A percentile compares a stretch with the other conserved stretches of the same genome.
Evolutionary conservation across 2,329 filamentous ascomycete genomes (phyloP).

Genomic region (Rutstroemia sp.): DNA sequence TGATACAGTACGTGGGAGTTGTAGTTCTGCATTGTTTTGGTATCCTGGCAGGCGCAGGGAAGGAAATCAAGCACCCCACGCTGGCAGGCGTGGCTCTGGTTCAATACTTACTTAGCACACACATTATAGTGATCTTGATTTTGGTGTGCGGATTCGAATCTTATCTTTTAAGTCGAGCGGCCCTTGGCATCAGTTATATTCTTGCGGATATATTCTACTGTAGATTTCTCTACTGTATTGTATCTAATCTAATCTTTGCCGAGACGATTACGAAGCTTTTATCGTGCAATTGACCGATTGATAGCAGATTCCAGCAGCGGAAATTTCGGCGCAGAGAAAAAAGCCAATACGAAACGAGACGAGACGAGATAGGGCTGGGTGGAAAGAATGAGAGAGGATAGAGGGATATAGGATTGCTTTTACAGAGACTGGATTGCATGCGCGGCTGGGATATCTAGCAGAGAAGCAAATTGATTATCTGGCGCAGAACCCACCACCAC

Average conservation of each 20-base stretch:
- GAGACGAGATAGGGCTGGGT: too few species aligned
- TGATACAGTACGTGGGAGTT: too few species aligned
- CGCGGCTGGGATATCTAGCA: not conserved
- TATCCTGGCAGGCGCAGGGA: too few species aligned
- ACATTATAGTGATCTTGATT: too few species aligned
- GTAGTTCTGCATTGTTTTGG: too few species aligned
- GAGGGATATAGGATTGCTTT: not conserved
- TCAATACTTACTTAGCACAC: not conserved
- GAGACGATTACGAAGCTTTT: not conserved
- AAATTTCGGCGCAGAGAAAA: not conserved
- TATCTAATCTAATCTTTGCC: not conserved
- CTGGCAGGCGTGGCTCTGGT: conserved; percentile 3
- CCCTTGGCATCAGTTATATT: too few species aligned
- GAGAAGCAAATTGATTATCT: too few species aligned
- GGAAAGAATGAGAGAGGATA: conserved; percentile 5
- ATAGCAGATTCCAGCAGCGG: not conserved
- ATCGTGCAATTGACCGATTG: not conserved
- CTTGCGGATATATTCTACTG: too few species aligned
- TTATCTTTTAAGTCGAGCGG: too few species aligned
- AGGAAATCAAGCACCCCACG: not conserved
- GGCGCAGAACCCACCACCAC: too few species aligned
- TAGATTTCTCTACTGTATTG: too few species aligned
- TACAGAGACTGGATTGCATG: not conserved
- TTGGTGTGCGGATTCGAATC: not conserved
- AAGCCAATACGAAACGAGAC: not conserved